Percentiles rank a stretch among this genome's conserved stretches.
Evolutionary conservation across 2,329 filamentous ascomycete genomes (phyloP).

Genomic region (Colletotrichum sidae): DNA sequence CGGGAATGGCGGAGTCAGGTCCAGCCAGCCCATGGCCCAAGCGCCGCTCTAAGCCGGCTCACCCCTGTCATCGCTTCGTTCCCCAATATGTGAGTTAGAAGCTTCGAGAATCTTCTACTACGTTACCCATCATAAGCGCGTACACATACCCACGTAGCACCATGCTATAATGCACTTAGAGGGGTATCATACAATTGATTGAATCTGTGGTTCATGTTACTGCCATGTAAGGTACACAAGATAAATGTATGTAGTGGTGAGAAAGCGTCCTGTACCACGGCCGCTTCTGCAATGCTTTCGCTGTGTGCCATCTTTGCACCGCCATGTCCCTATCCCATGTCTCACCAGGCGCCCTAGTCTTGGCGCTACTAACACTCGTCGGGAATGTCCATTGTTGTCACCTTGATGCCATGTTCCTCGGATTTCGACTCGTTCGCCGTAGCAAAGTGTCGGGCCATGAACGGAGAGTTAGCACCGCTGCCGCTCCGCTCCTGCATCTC

Average conservation of each 20-base stretch:
- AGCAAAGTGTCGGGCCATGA: constrained; percentile 40
- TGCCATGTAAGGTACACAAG: too few species aligned
- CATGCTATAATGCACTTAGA: neutral
- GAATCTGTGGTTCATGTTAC: neutral
- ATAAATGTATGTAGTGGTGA: too few species aligned
- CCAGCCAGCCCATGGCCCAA: constrained; percentile 31
- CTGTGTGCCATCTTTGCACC: constrained; percentile 10
- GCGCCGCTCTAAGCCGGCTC: constrained; percentile 12
- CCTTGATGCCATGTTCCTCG: constrained; percentile 41
- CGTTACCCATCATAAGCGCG: constrained; percentile 5
- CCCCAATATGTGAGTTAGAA: constrained; percentile 38
- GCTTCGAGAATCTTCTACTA: constrained; percentile 48
- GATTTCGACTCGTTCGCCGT: constrained; percentile 32
- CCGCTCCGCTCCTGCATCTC: constrained; percentile 58
- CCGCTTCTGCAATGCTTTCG: neutral
- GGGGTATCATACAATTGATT: constrained; percentile 33
- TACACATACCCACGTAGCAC: neutral
- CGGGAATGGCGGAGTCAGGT: constrained; percentile 37
- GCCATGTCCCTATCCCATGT: constrained; percentile 4
- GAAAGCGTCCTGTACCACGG: too few species aligned
- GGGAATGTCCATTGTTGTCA: constrained; percentile 54
- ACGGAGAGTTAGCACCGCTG: constrained; percentile 39
- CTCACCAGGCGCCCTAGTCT: constrained; percentile 18
- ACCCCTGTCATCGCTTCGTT: constrained; percentile 1
- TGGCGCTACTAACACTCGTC: constrained; percentile 40